Conservation (phyloP, 805 yeast species). For the Saccharomyces mikatae region DNA sequence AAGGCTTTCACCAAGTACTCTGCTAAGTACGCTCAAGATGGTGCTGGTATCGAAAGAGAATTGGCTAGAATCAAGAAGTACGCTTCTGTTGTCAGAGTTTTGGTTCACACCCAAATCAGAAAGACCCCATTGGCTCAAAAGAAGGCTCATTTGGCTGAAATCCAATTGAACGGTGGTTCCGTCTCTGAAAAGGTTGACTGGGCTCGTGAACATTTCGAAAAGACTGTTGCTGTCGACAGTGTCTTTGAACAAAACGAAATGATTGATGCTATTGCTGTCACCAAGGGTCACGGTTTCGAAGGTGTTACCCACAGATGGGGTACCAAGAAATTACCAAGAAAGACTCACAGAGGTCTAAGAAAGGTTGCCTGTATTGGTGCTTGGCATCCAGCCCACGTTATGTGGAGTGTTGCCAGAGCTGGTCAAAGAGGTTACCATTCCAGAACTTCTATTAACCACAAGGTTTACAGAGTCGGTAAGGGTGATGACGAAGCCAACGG, state of each 20-base stretch:
- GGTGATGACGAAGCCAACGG: slow-evolving; percentile 91
- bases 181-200: slow-evolving; percentile 94
- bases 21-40: slow-evolving; percentile 91
- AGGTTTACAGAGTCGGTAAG: slow-evolving; percentile 98
- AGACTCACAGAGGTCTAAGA: slow-evolving; percentile 99
- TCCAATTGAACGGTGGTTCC: slow-evolving; percentile 99
- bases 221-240: slow-evolving; percentile 90
- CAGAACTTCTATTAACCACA: slow-evolving; percentile 99
- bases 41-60: slow-evolving; percentile 85
- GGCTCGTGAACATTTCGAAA: slow-evolving; percentile 98
- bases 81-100: slow-evolving; percentile 97
- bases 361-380: slow-evolving; percentile 99
- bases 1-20: slow-evolving; percentile 99
- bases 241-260: slow-evolving; percentile 98
- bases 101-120: slow-evolving; percentile 98
- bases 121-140: slow-evolving; percentile 98
- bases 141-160: slow-evolving; percentile 99
- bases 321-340: slow-evolving; percentile 99
- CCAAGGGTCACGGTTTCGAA: slow-evolving; percentile 99
- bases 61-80: slow-evolving; percentile 97
- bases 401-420: slow-evolving; percentile 99
- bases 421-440: slow-evolving; percentile 99
- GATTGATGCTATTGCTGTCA: slow-evolving; percentile 97
- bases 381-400: slow-evolving; percentile 99
- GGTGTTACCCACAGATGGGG: slow-evolving; percentile 99